Base-by-base conservation (phyloP, 768 basidiomycete species). In the Boletus tomentosulus region DNA sequence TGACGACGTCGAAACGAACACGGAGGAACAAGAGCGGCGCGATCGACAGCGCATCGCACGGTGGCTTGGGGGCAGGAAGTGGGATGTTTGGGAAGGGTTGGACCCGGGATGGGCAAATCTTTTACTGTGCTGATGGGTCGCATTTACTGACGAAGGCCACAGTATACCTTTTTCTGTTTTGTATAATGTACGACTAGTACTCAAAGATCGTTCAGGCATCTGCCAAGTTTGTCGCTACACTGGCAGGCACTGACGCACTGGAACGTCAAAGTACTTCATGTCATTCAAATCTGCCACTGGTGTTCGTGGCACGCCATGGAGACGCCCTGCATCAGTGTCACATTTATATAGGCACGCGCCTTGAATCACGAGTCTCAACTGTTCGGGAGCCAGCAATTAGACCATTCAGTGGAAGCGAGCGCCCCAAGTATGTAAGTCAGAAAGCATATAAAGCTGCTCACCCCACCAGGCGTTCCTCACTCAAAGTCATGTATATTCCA, bases 1-100 rank as follows among this genome's bases (percentile, higher is more conserved):
- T 46, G 87, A 89, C 55, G 81, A 82, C 5, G 77, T 70, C 5
- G 78, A 70, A 0, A 76, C 3, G 2, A 22, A 49, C 72, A 31
- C 53, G 57, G 57, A 51, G 7, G 52, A 33, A 22, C 56, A 10
- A 12, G 61, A 38, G 28, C 47, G 19, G 43, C 46, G 24, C 62
- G 75, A 78, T 53, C 66, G 67, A 12, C 66, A 71, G 47, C 76
- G 85, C 22, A 68, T 90, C 24, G 57, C 48, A 31, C 70, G 60
- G 53, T 93, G 90, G 91, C 69, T 93, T 57, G 78, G 73, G 4
- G 71, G 71, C 1, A 66, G 71, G 47, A 69, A 70, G 28, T 92
- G 87, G 85, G 78, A 80, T 59, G 75, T 88, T 3, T 71, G 66
- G 52, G 89, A 90, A 58, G 89, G 89, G 2, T 69, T 89, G 46